These are phyloP conservation scores for Salix dunnii DNA, from an alignment of 345 rosid genomes.

Conservation along the genomic window DNA sequence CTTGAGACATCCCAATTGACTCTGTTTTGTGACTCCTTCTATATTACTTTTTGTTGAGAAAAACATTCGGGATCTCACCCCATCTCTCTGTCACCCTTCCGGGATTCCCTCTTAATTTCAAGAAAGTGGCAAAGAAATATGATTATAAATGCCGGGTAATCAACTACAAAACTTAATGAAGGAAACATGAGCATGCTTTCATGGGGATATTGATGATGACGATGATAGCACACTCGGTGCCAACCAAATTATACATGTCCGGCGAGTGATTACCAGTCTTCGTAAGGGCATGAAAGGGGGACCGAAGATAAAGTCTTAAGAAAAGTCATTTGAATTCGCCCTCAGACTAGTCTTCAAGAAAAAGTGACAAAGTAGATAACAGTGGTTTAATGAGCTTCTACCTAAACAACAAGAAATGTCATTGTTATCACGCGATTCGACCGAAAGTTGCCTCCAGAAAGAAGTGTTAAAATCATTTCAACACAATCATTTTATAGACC, in stretches of 20 bases:
- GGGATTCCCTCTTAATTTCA: not conserved
- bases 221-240: not conserved
- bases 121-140: not conserved
- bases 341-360: not conserved
- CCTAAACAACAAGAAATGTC: conserved; percentile 41
- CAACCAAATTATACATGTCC: not conserved
- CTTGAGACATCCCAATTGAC: no score
- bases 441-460: conserved; percentile 35
- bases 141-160: not conserved
- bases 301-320: not conserved
- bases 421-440: conserved; percentile 40
- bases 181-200: not conserved
- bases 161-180: not conserved
- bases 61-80: not conserved
- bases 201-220: not conserved
- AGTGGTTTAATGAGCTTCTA: conserved; percentile 8
- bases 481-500: not conserved
- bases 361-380: not conserved
- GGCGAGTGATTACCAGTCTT: not conserved
- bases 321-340: not conserved
- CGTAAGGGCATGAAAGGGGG: not conserved
- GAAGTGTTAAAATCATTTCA: not conserved
- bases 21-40: not conserved
- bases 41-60: not conserved
- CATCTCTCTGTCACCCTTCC: not conserved